Percentiles rank a stretch among this genome's conserved stretches.
phyloP scores from a whole-genome alignment of 148 eudicot species.

The Amaranthus cruentus region DNA sequence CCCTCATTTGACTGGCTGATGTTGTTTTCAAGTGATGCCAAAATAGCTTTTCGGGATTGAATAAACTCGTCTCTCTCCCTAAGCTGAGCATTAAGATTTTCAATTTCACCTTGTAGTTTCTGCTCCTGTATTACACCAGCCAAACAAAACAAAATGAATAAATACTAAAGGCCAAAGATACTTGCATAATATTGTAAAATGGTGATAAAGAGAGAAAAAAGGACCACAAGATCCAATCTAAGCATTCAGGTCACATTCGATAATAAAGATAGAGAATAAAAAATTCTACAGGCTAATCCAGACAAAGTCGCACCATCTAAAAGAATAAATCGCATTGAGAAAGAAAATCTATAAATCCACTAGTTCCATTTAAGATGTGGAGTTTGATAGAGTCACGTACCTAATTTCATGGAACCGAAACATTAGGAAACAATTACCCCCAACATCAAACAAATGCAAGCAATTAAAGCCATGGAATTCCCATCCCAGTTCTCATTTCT shows the following conservation, averaged over 20 bases:
- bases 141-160: slow-evolving; percentile 7
- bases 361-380: too few species aligned
- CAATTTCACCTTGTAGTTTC: slow-evolving; percentile 61
- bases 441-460: not conserved
- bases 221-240: not conserved
- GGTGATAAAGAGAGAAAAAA: not conserved
- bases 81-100: slow-evolving; percentile 56
- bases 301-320: not conserved
- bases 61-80: slow-evolving; percentile 54
- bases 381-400: not conserved
- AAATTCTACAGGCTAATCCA: not conserved
- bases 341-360: too few species aligned
- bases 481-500: too few species aligned
- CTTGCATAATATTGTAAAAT: not conserved
- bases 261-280: not conserved
- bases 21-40: slow-evolving; percentile 43
- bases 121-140: slow-evolving; percentile 44
- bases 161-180: not conserved
- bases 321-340: too few species aligned
- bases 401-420: not conserved
- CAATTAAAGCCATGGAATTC: not conserved
- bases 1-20: slow-evolving; percentile 49
- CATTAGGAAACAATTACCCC: not conserved
- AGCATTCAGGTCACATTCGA: not conserved
- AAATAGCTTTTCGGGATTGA: slow-evolving; percentile 41